A percentile compares a stretch with the other conserved stretches of the same genome.
Conservation (phyloP, 768 basidiomycete genomes). For the Xerocomellus intermedius region DNA sequence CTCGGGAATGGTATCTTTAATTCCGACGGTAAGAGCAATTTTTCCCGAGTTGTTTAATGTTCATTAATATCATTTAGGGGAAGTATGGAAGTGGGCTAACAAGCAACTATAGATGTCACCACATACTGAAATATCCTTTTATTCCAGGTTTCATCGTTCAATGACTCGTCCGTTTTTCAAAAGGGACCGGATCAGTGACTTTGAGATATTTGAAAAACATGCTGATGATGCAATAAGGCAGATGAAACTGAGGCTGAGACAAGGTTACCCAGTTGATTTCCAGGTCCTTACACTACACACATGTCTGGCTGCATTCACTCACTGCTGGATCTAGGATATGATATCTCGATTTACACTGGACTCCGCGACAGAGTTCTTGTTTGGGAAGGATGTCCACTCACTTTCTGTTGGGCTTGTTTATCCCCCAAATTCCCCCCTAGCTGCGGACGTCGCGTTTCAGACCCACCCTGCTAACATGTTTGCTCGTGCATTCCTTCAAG, state of each 20-base stretch:
- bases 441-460: slow-evolving; percentile 4
- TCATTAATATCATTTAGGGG: slow-evolving; percentile 32
- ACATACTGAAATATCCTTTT: background rate
- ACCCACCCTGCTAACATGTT: slow-evolving; percentile 43
- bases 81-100: slow-evolving; percentile 50
- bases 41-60: background rate
- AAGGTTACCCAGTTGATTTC: slow-evolving; percentile 54
- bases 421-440: slow-evolving; percentile 31
- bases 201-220: slow-evolving; percentile 54
- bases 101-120: background rate
- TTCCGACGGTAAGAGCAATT: slow-evolving; percentile 41
- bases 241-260: slow-evolving; percentile 41
- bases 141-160: background rate
- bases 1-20: slow-evolving; percentile 59
- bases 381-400: slow-evolving; percentile 47
- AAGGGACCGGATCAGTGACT: slow-evolving; percentile 51
- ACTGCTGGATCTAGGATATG: slow-evolving; percentile 39
- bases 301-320: background rate
- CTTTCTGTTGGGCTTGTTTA: slow-evolving; percentile 50
- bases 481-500: slow-evolving; percentile 48
- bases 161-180: slow-evolving; percentile 62
- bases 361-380: slow-evolving; percentile 58
- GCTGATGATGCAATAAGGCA: slow-evolving; percentile 46
- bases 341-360: slow-evolving; percentile 59
- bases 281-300: slow-evolving; percentile 36